phyloP scores from a whole-genome alignment of 371 early-diverging fungal genomes.

The Circinella umbellata region DNA sequence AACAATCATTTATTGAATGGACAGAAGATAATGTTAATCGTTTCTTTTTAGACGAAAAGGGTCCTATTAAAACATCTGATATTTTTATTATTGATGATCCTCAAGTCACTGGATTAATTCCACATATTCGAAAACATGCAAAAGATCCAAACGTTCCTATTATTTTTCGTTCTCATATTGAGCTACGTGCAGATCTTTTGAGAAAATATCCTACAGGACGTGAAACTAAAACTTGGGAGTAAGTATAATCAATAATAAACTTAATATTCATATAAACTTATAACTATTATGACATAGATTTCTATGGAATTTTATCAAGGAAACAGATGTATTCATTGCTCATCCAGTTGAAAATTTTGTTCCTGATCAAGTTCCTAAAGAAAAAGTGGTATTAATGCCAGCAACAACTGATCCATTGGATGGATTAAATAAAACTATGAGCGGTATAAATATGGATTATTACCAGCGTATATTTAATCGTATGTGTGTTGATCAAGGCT shows the following conservation, averaged over 20 bases:
- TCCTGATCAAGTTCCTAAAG: slow-evolving; percentile 71
- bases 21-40: slow-evolving; percentile 72
- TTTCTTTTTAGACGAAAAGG: slow-evolving; percentile 75
- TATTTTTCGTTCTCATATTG: slow-evolving; percentile 88
- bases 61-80: slow-evolving; percentile 70
- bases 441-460: slow-evolving; percentile 54
- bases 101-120: slow-evolving; percentile 79
- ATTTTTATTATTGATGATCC: slow-evolving; percentile 91
- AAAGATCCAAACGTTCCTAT: slow-evolving; percentile 60
- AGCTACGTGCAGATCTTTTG: slow-evolving; percentile 77
- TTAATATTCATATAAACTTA: not conserved
- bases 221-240: slow-evolving; percentile 68
- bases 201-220: slow-evolving; percentile 52
- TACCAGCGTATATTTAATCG: slow-evolving; percentile 82
- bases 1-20: slow-evolving; percentile 74
- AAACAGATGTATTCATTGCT: slow-evolving; percentile 78
- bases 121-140: slow-evolving; percentile 71
- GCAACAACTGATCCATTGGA: slow-evolving; percentile 81
- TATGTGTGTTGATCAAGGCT: slow-evolving; percentile 72
- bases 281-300: slow-evolving; percentile 44
- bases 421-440: slow-evolving; percentile 74
- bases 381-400: slow-evolving; percentile 71
- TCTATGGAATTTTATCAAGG: slow-evolving; percentile 73
- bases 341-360: slow-evolving; percentile 81
- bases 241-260: not conserved